phyloP scores from a whole-genome alignment of 106 monocot genomes.

The Allium sativum region DNA sequence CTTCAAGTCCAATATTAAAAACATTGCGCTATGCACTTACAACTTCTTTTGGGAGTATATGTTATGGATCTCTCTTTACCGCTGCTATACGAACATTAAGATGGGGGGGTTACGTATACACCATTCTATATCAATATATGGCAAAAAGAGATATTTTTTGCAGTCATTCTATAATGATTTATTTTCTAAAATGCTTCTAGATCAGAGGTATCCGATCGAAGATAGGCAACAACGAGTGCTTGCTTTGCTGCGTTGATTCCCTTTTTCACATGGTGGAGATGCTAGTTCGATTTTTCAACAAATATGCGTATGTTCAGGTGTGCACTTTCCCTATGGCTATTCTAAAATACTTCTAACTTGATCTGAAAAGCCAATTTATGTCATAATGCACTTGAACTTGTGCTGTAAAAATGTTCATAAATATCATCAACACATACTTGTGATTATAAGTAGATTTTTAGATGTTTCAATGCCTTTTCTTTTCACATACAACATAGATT shows the following conservation, averaged over 20 bases:
- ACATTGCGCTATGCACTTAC: slow-evolving; percentile 68
- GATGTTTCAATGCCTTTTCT: no score
- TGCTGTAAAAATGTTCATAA: no score
- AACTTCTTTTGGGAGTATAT: slow-evolving; percentile 96
- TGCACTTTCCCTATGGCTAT: neutral
- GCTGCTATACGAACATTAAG: slow-evolving; percentile 92
- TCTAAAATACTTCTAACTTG: no score
- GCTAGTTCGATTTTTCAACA: slow-evolving; percentile 95
- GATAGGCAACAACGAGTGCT: slow-evolving; percentile 89
- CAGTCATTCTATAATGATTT: neutral
- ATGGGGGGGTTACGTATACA: slow-evolving; percentile 60
- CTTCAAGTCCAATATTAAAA: slow-evolving; percentile 56
- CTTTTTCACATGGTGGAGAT: slow-evolving; percentile 96
- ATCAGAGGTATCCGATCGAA: slow-evolving; percentile 86
- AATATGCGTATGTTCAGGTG: slow-evolving; percentile 99
- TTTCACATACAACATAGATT: slow-evolving; percentile 31
- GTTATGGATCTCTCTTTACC: slow-evolving; percentile 98
- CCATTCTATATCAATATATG: neutral
- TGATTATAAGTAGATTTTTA: no score
- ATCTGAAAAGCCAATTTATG: no score
- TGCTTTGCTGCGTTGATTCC: slow-evolving; percentile 96
- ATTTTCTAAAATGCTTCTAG: slow-evolving; percentile 27
- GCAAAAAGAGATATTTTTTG: neutral
- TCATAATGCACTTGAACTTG: no score
- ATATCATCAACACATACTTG: no score